Percentiles rank a stretch among this genome's conserved stretches.
phyloP scores from a whole-genome alignment of 1,284 basidiomycete genomes.

The Apiotrichum sp. region DNA sequence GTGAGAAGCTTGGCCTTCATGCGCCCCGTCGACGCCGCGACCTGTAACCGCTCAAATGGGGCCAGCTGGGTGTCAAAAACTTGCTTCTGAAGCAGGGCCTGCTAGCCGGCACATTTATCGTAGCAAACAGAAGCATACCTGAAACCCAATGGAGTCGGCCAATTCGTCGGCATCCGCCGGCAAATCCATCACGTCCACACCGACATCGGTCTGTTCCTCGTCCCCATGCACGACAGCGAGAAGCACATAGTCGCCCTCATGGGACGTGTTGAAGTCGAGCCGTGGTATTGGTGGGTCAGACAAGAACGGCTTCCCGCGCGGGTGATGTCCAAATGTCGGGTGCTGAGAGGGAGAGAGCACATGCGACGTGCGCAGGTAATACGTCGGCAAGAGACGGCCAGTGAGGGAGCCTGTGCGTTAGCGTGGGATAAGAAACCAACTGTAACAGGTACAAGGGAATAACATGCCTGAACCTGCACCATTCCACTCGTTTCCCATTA shows the following conservation, averaged over 20 bases:
- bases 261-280: slow-evolving; percentile 39
- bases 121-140: slow-evolving; percentile 5
- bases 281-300: slow-evolving; percentile 19
- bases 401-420: slow-evolving; percentile 27
- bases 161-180: slow-evolving; percentile 23
- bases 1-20: slow-evolving; percentile 24
- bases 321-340: slow-evolving; percentile 20
- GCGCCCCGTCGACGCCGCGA: slow-evolving; percentile 10
- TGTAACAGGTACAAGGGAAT: too few species aligned
- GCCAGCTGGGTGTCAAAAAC: slow-evolving; percentile 20
- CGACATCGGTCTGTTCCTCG: slow-evolving; percentile 15
- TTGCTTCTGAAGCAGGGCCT: not conserved
- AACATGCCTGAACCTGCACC: too few species aligned
- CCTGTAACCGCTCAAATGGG: slow-evolving; percentile 15
- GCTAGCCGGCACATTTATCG: too few species aligned
- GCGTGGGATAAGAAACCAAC: slow-evolving; percentile 4
- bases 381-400: slow-evolving; percentile 32
- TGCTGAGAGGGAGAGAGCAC: slow-evolving; percentile 11
- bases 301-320: slow-evolving; percentile 37
- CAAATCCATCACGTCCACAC: slow-evolving; percentile 38
- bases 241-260: slow-evolving; percentile 36
- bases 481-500: too few species aligned
- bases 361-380: slow-evolving; percentile 24
- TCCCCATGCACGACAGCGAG: slow-evolving; percentile 17
- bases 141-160: slow-evolving; percentile 10